Evolutionary conservation across 2,329 filamentous ascomycete genomes (phyloP), one percentile per base, ranked within the genome.

Genomic region (Aureobasidium sp.): DNA sequence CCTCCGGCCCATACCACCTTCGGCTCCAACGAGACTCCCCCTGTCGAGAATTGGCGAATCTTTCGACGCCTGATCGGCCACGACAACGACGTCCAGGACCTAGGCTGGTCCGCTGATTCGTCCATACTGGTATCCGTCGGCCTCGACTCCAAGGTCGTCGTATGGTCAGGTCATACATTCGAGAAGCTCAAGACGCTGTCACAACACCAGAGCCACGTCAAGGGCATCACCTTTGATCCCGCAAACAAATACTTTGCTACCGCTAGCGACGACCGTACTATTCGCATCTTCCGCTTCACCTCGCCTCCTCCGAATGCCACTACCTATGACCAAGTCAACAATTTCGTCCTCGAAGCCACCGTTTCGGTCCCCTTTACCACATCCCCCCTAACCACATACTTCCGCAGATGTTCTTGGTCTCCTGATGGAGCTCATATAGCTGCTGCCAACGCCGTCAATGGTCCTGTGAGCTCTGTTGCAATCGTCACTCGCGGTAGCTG

Each of bases 211-310:
- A 97, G 91, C 73, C 95, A 97, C 73, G 94, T 99, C 78, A 99
- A 99, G 75, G 94, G 95, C 65, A 95, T 99, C 70, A 96, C 93
- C 0, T 99, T 99, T 72, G 94, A 99, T 72, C 94, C 94, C 0
- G 94, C 94, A 46, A 97, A 97, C 79, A 99, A 97, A 73, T 99
- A 96, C 79, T 99, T 99, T 75, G 94, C 95, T 17, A 99, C 95
- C 0, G 92, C 95, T 2, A 96, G 91, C 76, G 94, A 99, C 74
- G 94, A 99, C 75, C 87, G 94, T 64, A 93, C 91, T 2, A 96
- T 99, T 76, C 96, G 96, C 74, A 90, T 99, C 69, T 97, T 96
- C 76, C 87, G 92, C 63, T 99, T 97, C 74, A 96, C 90, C 2
- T 89, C 93, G 1, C 92, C 94, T 0, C 84, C 88, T 1, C 90